Base-by-base conservation (phyloP, 2,329 filamentous ascomycete species). In the Calonectria hongkongensis region DNA sequence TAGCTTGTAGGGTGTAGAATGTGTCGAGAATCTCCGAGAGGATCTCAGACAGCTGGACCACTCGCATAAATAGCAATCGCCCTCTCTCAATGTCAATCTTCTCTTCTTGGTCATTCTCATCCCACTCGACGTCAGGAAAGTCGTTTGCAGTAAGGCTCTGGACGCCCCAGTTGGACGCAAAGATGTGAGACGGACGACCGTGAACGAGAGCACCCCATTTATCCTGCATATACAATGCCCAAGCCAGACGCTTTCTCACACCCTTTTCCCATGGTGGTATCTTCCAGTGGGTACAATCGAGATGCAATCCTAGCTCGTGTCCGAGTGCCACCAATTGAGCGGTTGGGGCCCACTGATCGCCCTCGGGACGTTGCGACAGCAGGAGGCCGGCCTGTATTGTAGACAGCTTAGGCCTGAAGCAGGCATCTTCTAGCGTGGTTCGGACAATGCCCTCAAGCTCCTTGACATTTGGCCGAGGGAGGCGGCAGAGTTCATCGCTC, bases 221-320 rank as follows among this genome's bases (percentile, higher is more conserved):
- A 84, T 98, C 96, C 84, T 98, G 95, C 93, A 97, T 96, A 82
- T 97, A 98, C 64, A 98, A 84, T 2, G 94, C 95, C 95, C 96
- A 98, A 1, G 95, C 95, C 50, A 98, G 89, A 62, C 96, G 91
- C 82, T 96, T 97, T 73, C 96, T 90, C 71, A 98, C 83, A 0
- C 95, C 94, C 78, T 94, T 93, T 83, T 98, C 95, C 95, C 95
- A 98, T 0, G 89, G 89, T 33, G 95, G 94, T 67, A 98, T 96
- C 74, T 94, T 94, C 96, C 96, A 98, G 66, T 88, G 88, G 6
- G 93, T 91, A 85, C 95, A 98, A 84, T 98, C 95, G 48, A 98
- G 91, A 82, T 98, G 95, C 47, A 98, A 87, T 58, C 96, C 96
- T 3, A 98, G 89, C 83, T 98, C 95, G 82, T 98, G 95, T 0